Evolutionary conservation across 148 eudicot genomes (phyloP), one percentile per base, ranked within the genome.

Genomic region (Rhododendron williamsianum): DNA sequence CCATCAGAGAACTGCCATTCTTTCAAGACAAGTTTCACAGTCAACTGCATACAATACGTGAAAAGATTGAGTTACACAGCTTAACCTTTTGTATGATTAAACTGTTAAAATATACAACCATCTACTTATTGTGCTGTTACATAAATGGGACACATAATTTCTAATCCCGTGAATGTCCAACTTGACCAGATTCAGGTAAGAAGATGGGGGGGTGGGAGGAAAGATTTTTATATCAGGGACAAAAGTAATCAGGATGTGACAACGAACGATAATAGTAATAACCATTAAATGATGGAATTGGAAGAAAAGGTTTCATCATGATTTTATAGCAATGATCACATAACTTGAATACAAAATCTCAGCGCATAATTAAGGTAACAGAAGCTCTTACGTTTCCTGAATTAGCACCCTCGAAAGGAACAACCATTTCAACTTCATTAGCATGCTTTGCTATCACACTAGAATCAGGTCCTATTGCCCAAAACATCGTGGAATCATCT

Each of bases 1-100:
- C 98, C 99, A 89, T 94, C 96, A 4, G 98, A 85, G 88, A 95
- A 94, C 85, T 92, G 99, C 99, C 99, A 97, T 85, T 97, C 99
- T 89, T 94, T 95, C 45, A 95, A 80, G 48, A 92, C 89, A 85
- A 97, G 95, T 84, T 87, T 90, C 92, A 97, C 96, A 10, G 54
- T 88, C 91, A 97, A 89, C 99, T 97, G 95, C 90, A 91, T 81
- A 83, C 33, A 21, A 60, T 87, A 82, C 63, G 77, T 78, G n/a
- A 86, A 81, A 85, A 43, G 25, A 79, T 15, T 36, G 60, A 51
- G 43, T 86, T 81, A 79, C 74, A 13, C 38, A 10, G 63, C 63
- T 77, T 10, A 36, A 76, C 81, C 18, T 35, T 27, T 16, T 18
- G 45, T 10, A 5, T 25, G 54, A 23, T 11, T n/a, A 67, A 25